Conservation (phyloP, 1,139 yeast genomes). For the Komagataea norvegica region DNA sequence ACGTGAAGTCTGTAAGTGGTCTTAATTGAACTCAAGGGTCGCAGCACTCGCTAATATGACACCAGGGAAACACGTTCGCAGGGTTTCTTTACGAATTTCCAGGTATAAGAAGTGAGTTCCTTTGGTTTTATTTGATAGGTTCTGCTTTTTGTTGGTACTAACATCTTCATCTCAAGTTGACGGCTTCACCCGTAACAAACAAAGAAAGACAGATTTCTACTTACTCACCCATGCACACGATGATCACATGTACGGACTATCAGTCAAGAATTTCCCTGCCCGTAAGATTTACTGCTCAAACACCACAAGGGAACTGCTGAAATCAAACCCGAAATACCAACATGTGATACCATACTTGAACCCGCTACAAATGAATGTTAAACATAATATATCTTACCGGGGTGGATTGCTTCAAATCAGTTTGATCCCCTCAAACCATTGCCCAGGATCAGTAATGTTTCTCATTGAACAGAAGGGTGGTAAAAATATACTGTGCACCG, state of each 20-base stretch:
- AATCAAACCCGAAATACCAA: conserved; percentile 28
- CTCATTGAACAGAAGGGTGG: conserved; percentile 35
- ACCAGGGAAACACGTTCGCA: conserved; percentile 27
- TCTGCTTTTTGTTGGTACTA: too few relatives aligned
- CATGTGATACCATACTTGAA: conserved; percentile 27
- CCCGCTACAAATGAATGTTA: conserved; percentile 29
- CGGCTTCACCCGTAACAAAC: conserved; percentile 32
- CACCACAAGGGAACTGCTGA: conserved; percentile 39
- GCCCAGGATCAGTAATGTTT: conserved; percentile 61
- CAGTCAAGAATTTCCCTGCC: conserved; percentile 36
- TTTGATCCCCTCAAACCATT: conserved; percentile 47
- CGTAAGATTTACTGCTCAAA: conserved; percentile 45
- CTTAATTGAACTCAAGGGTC: not conserved
- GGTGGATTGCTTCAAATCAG: conserved; percentile 22
- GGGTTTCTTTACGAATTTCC: conserved; percentile 33
- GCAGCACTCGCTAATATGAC: not conserved
- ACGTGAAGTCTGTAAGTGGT: not conserved
- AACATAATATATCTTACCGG: conserved; percentile 23
- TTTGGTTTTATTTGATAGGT: too few relatives aligned
- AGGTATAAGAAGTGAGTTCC: conserved; percentile 28
- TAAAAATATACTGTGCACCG: conserved; percentile 46
- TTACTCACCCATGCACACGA: conserved; percentile 54
- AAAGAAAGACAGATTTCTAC: conserved; percentile 21
- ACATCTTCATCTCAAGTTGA: conserved; percentile 34
- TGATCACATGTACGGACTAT: conserved; percentile 53